These are phyloP conservation scores for Ophiostoma novo-ulmi DNA, from an alignment of 2,329 filamentous ascomycete genomes.

Conservation along the genomic window DNA sequence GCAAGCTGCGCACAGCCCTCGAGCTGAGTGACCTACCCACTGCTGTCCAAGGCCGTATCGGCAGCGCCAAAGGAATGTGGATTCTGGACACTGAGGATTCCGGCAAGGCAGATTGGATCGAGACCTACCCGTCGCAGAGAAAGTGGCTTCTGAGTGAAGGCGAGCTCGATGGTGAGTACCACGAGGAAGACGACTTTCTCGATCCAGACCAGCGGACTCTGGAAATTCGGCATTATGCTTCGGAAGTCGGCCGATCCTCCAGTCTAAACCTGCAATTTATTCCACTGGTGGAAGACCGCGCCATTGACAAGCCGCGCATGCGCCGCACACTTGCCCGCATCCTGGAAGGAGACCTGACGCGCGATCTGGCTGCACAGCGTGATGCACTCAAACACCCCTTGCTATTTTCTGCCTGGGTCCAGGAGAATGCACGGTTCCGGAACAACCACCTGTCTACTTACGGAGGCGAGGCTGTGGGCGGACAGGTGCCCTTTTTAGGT, in stretches of 20 bases:
- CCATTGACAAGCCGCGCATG: slow-evolving; percentile 44
- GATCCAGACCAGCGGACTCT: slow-evolving; percentile 56
- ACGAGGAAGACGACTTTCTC: slow-evolving; percentile 36
- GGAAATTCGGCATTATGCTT: slow-evolving; percentile 53
- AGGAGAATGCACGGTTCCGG: slow-evolving; percentile 37
- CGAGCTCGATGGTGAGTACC: slow-evolving; percentile 1
- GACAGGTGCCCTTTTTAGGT: slow-evolving; percentile 41
- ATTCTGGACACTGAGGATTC: slow-evolving; percentile 51
- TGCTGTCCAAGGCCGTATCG: slow-evolving; percentile 65
- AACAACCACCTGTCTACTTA: slow-evolving; percentile 34
- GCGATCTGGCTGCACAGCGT: slow-evolving; percentile 49
- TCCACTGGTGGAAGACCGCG: slow-evolving; percentile 59
- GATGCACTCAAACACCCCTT: slow-evolving; percentile 46
- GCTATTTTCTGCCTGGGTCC: slow-evolving; percentile 51
- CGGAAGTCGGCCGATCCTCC: slow-evolving; percentile 43
- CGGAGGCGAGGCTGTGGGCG: slow-evolving; percentile 30
- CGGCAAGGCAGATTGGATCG: slow-evolving; percentile 55
- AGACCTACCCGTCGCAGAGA: slow-evolving; percentile 59
- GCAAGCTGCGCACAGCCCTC: slow-evolving; percentile 46
- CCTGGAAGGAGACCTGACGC: slow-evolving; percentile 46
- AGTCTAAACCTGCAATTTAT: slow-evolving; percentile 64
- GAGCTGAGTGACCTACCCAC: slow-evolving; percentile 53
- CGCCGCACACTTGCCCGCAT: slow-evolving; percentile 44
- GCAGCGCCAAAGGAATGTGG: slow-evolving; percentile 73
- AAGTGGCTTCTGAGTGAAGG: slow-evolving; percentile 52